These are phyloP conservation scores for Cryomyces minteri DNA, from an alignment of 495 filamentous ascomycete genomes.

Conservation along the genomic window DNA sequence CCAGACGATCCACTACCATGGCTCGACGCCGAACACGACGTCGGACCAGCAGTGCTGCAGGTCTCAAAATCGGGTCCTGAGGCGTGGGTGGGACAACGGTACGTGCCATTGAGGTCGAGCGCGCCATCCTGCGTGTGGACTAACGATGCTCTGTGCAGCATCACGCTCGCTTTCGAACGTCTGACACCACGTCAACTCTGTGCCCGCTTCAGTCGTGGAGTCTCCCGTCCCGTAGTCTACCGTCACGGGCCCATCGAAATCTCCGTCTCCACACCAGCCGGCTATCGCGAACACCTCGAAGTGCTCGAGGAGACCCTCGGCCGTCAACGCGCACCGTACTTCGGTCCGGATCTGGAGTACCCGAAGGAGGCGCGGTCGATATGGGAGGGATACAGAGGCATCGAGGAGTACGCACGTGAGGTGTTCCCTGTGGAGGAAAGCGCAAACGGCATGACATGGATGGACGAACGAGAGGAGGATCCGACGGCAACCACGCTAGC, in stretches of 20 bases:
- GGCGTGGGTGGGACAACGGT: constrained; percentile 74
- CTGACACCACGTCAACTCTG: constrained; percentile 73
- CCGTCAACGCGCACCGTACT: constrained; percentile 44
- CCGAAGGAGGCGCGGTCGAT: constrained; percentile 56
- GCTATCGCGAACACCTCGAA: constrained; percentile 79
- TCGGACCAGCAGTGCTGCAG: constrained; percentile 85
- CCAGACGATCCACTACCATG: constrained; percentile 78
- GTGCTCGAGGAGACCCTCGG: constrained; percentile 46
- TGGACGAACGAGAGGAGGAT: constrained; percentile 34
- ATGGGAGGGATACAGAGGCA: constrained; percentile 79
- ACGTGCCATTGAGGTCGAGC: constrained; percentile 11
- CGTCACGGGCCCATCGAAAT: constrained; percentile 60
- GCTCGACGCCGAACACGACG: constrained; percentile 93
- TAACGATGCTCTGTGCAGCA: constrained; percentile 26
- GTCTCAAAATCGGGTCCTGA: constrained; percentile 82
- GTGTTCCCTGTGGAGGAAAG: constrained; percentile 90
- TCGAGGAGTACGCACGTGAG: constrained; percentile 92
- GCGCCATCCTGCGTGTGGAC: neutral
- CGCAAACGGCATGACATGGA: constrained; percentile 85
- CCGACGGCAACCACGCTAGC: neutral
- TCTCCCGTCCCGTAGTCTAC: constrained; percentile 63
- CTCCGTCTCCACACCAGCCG: constrained; percentile 66
- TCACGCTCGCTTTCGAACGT: constrained; percentile 83
- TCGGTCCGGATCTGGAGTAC: constrained; percentile 44
- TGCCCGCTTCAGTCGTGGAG: constrained; percentile 54